A percentile compares a stretch with the other conserved stretches of the same genome.
phyloP scores from a whole-genome alignment of 2,329 filamentous ascomycete species.

The Aphanocladium album region DNA sequence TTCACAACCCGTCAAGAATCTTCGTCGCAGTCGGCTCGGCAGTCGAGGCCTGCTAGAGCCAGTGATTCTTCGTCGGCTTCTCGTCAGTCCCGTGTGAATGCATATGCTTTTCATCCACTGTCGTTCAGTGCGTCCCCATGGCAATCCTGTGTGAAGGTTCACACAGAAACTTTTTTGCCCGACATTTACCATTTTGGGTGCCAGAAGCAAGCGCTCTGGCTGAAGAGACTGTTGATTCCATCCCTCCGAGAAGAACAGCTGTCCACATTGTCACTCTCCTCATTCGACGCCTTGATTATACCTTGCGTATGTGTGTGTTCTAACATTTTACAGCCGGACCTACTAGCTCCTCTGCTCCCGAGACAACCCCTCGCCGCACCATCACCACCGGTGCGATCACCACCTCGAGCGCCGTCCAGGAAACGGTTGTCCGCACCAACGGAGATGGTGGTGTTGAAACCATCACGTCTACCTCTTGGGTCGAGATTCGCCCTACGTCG shows the following conservation, averaged over 20 bases:
- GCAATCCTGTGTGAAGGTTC: background rate
- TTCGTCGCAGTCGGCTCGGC: background rate
- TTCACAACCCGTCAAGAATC: background rate
- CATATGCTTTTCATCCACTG: background rate
- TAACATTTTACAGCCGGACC: constrained; percentile 2
- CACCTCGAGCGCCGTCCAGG: constrained; percentile 31
- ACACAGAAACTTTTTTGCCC: background rate
- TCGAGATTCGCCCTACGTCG: constrained; percentile 36
- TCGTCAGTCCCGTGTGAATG: background rate
- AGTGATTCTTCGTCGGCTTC: too few relatives aligned
- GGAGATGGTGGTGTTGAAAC: constrained; percentile 39
- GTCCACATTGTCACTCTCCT: too few relatives aligned
- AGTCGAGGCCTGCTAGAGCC: background rate
- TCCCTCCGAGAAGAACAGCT: background rate
- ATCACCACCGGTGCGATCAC: constrained; percentile 30
- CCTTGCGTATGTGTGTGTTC: background rate
- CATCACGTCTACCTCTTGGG: constrained; percentile 46
- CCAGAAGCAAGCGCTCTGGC: background rate
- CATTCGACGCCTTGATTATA: background rate
- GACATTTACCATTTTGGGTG: background rate
- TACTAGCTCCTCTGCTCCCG: constrained; percentile 12
- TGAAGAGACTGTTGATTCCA: background rate
- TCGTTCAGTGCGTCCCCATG: background rate
- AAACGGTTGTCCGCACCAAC: constrained; percentile 42
- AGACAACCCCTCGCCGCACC: constrained; percentile 23